phyloP scores from a whole-genome alignment of 2,329 filamentous ascomycete genomes.

The Aureobasidium subglaciale region DNA sequence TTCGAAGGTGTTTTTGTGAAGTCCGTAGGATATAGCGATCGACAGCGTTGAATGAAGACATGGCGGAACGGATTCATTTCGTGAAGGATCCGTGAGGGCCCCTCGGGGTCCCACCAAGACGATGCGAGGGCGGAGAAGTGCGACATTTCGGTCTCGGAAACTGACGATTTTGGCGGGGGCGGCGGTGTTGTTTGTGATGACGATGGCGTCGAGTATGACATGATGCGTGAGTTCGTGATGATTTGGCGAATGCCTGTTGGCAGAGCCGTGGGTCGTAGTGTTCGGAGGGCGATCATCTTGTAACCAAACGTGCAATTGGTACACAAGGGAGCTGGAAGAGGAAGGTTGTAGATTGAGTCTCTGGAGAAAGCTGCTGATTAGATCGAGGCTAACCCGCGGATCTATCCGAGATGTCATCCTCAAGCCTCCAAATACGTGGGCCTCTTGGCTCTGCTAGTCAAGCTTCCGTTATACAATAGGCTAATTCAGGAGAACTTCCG shows the following conservation, averaged over 20 bases:
- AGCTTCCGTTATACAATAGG: too few species aligned
- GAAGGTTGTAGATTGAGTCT: neutral
- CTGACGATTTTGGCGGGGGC: constrained; percentile 45
- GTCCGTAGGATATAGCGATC: constrained; percentile 26
- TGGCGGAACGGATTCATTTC: constrained; percentile 97
- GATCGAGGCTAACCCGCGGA: neutral
- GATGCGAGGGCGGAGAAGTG: constrained; percentile 93
- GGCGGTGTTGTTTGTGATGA: constrained; percentile 7
- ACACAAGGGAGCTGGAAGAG: neutral
- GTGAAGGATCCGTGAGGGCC: constrained; percentile 84
- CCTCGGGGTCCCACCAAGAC: constrained; percentile 95
- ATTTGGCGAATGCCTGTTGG: constrained; percentile 7
- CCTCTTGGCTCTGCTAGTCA: neutral
- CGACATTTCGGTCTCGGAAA: constrained; percentile 81
- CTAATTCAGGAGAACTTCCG: too few species aligned
- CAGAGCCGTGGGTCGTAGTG: constrained; percentile 7
- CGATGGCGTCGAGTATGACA: neutral
- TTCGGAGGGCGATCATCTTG: constrained; percentile 11
- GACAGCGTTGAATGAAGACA: constrained; percentile 76
- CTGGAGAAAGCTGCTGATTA: constrained; percentile 10
- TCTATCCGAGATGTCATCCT: neutral
- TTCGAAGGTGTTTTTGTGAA: constrained; percentile 24
- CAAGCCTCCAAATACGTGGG: neutral
- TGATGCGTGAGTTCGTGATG: neutral
- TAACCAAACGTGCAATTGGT: too few species aligned